Base-by-base conservation (phyloP, 371 early-diverging fungal genomes). In the Mortierella sp. region DNA sequence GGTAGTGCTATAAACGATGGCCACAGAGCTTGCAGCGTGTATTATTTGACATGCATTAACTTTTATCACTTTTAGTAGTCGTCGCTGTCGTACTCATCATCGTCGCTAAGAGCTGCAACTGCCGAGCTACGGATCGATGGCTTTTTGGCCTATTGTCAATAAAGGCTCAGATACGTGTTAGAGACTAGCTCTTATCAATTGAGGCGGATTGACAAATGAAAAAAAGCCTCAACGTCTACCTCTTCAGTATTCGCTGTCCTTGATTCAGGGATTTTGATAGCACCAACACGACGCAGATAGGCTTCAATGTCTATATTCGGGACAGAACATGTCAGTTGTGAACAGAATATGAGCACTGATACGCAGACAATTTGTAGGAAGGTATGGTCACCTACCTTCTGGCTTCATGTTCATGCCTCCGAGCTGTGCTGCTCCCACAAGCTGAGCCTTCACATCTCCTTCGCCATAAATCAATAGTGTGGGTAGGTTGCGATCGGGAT, bases 401-500 rank as follows among this genome's bases (percentile, higher is more conserved):
- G 87, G 84, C 28, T 87, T 93, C 73, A 91, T 90, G 42, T 86
- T 86, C 85, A 89, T 84, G 17, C 96, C 97, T 48, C 95, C 96
- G 72, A 95, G 87, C 32, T 82, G 80, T 58, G 87, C 79, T 44
- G 95, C 84, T 17, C 97, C 93, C 1, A 94, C 93, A 26, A 97
- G 75, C 71, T 98, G 95, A 4, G 87, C 83, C 64, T 85, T 87
- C 47, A 96, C 78, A 57, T 97, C 96, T 21, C 97, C 95, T 9
- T 93, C 78, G 23, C 91, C 91, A 78, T 97, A 97, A 47, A 97
- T 83, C 53, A 98, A 72, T 24, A 98, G 79, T 0, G 98, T 96
- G n/a, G 95, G 96, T 43, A 95, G 78, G 76, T 96, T 97, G 43
- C 85, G 81, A 79, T 97, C 97, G 4, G 97, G 97, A 66, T 95